phyloP scores from a whole-genome alignment of 1,284 basidiomycete genomes.

The Cutaneotrichosporon mucoides region DNA sequence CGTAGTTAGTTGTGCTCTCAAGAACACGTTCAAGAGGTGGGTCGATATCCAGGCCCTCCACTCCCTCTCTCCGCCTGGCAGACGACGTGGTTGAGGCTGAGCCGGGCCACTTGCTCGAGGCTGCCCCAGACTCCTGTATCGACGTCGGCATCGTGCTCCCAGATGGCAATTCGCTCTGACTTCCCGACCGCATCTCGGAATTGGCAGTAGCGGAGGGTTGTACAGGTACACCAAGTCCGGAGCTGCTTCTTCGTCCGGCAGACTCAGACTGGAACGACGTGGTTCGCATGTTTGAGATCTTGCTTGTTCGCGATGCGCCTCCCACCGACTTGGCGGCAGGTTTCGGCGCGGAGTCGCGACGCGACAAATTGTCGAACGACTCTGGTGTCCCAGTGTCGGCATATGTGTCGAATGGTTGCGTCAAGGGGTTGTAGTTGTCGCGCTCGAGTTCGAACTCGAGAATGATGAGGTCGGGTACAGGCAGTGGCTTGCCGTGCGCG shows the following conservation, averaged over 20 bases:
- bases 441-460: constrained; percentile 80
- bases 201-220: too few species aligned
- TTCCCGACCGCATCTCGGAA: too few species aligned
- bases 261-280: too few species aligned
- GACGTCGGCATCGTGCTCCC: constrained; percentile 4
- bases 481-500: constrained; percentile 23
- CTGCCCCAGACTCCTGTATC: neutral
- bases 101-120: neutral
- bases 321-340: too few species aligned
- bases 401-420: constrained; percentile 38
- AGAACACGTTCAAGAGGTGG: constrained; percentile 61
- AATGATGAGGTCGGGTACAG: constrained; percentile 54
- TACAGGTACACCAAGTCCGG: too few species aligned
- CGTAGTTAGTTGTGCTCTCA: constrained; percentile 68
- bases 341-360: neutral
- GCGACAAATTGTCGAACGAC: neutral
- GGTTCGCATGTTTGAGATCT: too few species aligned
- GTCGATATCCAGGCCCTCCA: constrained; percentile 38
- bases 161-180: neutral
- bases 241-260: too few species aligned
- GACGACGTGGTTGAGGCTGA: neutral
- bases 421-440: constrained; percentile 69
- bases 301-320: too few species aligned
- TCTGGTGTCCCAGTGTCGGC: neutral
- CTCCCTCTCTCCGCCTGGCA: constrained; percentile 22